These are phyloP conservation scores for Lactifluus pinguis DNA, from an alignment of 768 basidiomycete species.

Conservation along the genomic window DNA sequence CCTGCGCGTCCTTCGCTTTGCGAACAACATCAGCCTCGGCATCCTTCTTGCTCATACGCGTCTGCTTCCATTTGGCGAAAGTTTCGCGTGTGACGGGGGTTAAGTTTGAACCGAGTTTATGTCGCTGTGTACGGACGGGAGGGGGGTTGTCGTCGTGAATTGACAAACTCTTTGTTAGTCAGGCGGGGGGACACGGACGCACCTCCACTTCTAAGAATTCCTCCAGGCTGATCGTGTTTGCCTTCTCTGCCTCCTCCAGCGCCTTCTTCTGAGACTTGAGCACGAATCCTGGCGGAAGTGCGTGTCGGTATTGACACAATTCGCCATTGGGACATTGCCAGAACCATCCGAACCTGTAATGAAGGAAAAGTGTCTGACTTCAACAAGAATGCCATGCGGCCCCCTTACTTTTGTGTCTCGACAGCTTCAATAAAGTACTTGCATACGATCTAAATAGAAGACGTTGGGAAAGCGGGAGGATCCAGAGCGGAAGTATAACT, in stretches of 20 bases:
- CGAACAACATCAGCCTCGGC: slow-evolving; percentile 76
- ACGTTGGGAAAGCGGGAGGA: neutral
- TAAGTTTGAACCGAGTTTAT: slow-evolving; percentile 83
- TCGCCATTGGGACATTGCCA: slow-evolving; percentile 92
- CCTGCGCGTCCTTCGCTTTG: slow-evolving; percentile 75
- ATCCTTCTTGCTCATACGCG: slow-evolving; percentile 87
- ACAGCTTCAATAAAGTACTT: slow-evolving; percentile 96
- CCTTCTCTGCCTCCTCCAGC: slow-evolving; percentile 82
- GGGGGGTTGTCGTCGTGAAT: neutral
- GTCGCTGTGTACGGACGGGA: slow-evolving; percentile 47
- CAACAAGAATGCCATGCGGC: neutral
- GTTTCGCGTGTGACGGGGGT: slow-evolving; percentile 91
- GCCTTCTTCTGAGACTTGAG: slow-evolving; percentile 92
- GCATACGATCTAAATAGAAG: slow-evolving; percentile 75
- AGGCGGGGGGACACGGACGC: slow-evolving; percentile 18
- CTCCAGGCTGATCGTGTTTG: slow-evolving; percentile 82
- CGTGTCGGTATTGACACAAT: slow-evolving; percentile 88
- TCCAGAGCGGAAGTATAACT: slow-evolving; percentile 18
- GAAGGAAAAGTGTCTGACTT: neutral
- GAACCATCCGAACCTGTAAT: slow-evolving; percentile 78
- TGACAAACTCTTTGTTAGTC: neutral
- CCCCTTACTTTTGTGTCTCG: slow-evolving; percentile 67
- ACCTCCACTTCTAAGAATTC: slow-evolving; percentile 98
- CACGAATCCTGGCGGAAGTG: slow-evolving; percentile 91
- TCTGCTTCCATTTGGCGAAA: slow-evolving; percentile 94